These are phyloP conservation scores for Gardenia jasminoides DNA, from an alignment of 257 asterid genomes.

Conservation along the genomic window DNA sequence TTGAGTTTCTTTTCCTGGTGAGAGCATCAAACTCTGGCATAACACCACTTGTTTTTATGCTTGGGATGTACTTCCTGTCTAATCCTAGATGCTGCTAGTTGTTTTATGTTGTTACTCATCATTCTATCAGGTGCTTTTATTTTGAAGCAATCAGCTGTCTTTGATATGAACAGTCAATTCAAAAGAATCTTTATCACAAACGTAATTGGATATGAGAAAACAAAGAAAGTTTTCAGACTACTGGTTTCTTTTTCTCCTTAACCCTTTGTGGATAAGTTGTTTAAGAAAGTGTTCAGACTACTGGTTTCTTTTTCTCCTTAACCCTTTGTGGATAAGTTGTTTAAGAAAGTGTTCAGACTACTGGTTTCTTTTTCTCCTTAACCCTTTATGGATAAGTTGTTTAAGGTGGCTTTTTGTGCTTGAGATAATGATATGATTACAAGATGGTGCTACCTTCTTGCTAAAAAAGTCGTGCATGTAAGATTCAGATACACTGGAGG, in stretches of 20 bases:
- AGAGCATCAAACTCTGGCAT: too few relatives aligned
- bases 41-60: background rate
- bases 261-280: too few relatives aligned
- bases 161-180: background rate
- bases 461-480: background rate
- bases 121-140: background rate
- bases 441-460: background rate
- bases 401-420: background rate
- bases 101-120: background rate
- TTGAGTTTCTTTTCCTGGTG: background rate
- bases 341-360: too few relatives aligned
- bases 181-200: background rate
- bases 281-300: too few relatives aligned
- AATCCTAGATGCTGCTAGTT: background rate
- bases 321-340: too few relatives aligned
- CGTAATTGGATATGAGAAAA: background rate
- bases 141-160: background rate
- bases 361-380: too few relatives aligned
- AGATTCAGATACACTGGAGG: background rate
- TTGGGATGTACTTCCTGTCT: background rate
- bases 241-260: background rate
- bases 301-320: too few relatives aligned
- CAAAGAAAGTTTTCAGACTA: background rate
- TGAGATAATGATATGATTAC: background rate
- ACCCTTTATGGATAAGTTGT: background rate